A percentile compares a stretch with the other conserved stretches of the same genome.
These are phyloP conservation scores for Talaromyces amestolkiae DNA, from an alignment of 2,329 filamentous ascomycete species.

Conservation along the genomic window DNA sequence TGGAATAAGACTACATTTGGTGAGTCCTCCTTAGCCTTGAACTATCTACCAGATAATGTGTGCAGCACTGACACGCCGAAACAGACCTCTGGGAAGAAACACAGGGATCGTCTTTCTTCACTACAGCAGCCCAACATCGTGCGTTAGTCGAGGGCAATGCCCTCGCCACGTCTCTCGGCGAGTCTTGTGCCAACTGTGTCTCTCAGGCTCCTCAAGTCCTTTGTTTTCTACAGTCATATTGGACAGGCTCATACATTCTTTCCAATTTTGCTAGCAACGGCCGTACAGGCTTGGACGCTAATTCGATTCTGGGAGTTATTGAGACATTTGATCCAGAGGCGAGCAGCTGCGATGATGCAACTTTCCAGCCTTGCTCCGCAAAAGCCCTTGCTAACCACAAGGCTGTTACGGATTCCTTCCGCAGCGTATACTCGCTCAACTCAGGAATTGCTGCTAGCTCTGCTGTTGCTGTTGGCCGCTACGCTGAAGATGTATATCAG, in stretches of 20 bases:
- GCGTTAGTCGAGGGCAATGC: slow-evolving; percentile 58
- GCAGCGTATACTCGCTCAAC: slow-evolving; percentile 69
- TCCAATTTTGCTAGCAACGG: slow-evolving; percentile 63
- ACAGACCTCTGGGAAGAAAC: slow-evolving; percentile 75
- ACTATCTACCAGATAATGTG: neutral
- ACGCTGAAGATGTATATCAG: slow-evolving; percentile 71
- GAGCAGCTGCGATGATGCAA: slow-evolving; percentile 62
- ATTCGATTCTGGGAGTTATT: slow-evolving; percentile 65
- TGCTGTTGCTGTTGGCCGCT: slow-evolving; percentile 64
- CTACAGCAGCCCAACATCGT: slow-evolving; percentile 65
- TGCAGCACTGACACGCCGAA: neutral
- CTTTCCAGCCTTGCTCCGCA: slow-evolving; percentile 74
- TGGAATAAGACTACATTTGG: slow-evolving; percentile 63
- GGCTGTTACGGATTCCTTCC: slow-evolving; percentile 71
- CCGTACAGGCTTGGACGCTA: slow-evolving; percentile 68
- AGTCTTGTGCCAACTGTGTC: slow-evolving; percentile 59
- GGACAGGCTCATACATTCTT: slow-evolving; percentile 64
- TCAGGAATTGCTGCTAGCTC: slow-evolving; percentile 57
- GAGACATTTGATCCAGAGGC: slow-evolving; percentile 67
- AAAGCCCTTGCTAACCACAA: slow-evolving; percentile 71
- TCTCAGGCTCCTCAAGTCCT: slow-evolving; percentile 67
- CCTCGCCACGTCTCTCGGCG: slow-evolving; percentile 63
- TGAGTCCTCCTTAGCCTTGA: slow-evolving; percentile 8
- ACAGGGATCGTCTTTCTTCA: slow-evolving; percentile 73
- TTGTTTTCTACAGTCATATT: slow-evolving; percentile 73